Conservation (phyloP, 352 stramenopile species). For the Phytophthora sojae region DNA sequence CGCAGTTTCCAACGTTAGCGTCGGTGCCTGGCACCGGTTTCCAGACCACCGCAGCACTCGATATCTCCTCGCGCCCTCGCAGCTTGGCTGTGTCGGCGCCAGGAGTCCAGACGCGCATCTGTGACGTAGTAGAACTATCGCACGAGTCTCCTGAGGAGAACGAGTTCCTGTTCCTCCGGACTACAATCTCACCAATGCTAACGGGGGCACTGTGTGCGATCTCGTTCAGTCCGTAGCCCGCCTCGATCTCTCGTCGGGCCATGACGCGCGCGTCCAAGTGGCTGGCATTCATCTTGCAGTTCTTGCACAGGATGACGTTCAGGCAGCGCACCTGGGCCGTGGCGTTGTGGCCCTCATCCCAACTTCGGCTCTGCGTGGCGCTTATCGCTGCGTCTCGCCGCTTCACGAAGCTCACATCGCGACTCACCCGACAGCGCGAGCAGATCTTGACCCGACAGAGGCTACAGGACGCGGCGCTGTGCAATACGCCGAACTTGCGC, state of each 20-base stretch:
- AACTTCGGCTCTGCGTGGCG: constrained; percentile 18
- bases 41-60: neutral
- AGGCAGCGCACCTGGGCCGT: constrained; percentile 28
- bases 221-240: constrained; percentile 5
- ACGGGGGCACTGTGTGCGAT: constrained; percentile 11
- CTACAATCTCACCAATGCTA: neutral
- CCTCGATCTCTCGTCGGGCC: constrained; percentile 28
- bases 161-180: constrained; percentile 4
- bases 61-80: constrained; percentile 1
- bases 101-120: constrained; percentile 34
- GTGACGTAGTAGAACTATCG: constrained; percentile 1
- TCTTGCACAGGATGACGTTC: constrained; percentile 61
- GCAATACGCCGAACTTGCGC: constrained; percentile 46
- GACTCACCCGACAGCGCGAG: constrained; percentile 43
- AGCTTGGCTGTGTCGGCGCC: constrained; percentile 15
- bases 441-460: constrained; percentile 50
- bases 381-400: constrained; percentile 7
- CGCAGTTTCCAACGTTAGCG: neutral
- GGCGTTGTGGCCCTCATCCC: constrained; percentile 22
- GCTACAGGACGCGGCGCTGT: constrained; percentile 41
- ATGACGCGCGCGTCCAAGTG: constrained; percentile 40
- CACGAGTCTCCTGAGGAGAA: constrained; percentile 8
- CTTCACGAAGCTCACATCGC: constrained; percentile 40
- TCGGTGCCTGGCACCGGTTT: constrained; percentile 13
- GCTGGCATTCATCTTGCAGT: constrained; percentile 45